These are phyloP conservation scores for Saturnispora quitensis DNA, from an alignment of 805 yeast genomes.

Conservation along the genomic window DNA sequence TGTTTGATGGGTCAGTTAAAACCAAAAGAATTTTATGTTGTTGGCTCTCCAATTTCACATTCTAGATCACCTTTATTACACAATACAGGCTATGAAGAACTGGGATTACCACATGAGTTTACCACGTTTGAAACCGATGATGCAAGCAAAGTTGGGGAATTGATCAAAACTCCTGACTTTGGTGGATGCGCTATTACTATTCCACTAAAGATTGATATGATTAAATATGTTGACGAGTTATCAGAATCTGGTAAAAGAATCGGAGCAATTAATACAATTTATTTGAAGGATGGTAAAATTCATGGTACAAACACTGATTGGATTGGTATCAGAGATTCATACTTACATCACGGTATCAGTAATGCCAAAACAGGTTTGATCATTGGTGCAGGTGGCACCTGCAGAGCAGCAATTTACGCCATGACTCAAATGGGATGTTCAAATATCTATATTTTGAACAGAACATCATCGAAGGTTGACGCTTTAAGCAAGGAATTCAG, in stretches of 20 bases:
- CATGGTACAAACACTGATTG: constrained; percentile 93
- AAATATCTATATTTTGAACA: constrained; percentile 69
- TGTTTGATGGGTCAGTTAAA: constrained; percentile 54
- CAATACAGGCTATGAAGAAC: constrained; percentile 62
- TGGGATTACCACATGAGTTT: constrained; percentile 73
- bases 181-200: constrained; percentile 97
- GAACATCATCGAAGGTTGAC: constrained; percentile 59
- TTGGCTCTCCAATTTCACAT: constrained; percentile 76
- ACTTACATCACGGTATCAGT: constrained; percentile 54
- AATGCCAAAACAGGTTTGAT: constrained; percentile 50
- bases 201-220: constrained; percentile 80
- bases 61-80: constrained; percentile 88
- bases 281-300: constrained; percentile 43
- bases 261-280: constrained; percentile 91
- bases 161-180: constrained; percentile 44
- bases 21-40: constrained; percentile 55
- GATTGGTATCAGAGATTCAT: constrained; percentile 74
- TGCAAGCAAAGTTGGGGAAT: constrained; percentile 44
- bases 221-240: constrained; percentile 53
- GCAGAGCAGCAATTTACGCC: constrained; percentile 90
- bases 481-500: constrained; percentile 52
- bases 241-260: constrained; percentile 71
- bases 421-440: constrained; percentile 68
- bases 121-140: constrained; percentile 57
- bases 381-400: constrained; percentile 96